A percentile compares a stretch with the other conserved stretches of the same genome.
These are phyloP conservation scores for Capsaspora owczarzaki DNA, from an alignment of 78 protist species.

Conservation along the genomic window DNA sequence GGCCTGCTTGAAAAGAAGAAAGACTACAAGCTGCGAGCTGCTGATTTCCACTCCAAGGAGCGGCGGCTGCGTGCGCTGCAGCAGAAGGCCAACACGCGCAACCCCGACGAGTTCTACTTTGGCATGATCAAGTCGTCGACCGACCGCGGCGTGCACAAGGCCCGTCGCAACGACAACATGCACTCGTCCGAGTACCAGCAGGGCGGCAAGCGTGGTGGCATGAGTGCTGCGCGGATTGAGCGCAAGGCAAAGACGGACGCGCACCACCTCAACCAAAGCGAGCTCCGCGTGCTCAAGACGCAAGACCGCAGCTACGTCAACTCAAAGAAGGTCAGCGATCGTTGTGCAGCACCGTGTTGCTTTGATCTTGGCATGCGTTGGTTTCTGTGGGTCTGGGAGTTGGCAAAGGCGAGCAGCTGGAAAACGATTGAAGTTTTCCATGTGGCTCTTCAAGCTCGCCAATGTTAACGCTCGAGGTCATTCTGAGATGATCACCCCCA, in stretches of 20 bases:
- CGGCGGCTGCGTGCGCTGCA: not conserved
- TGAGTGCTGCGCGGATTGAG: not conserved
- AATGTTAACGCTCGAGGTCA: too few species aligned
- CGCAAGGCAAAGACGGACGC: not conserved
- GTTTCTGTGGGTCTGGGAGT: too few species aligned
- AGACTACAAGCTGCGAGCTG: not conserved
- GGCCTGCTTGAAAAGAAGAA: not conserved
- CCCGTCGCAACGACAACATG: not conserved
- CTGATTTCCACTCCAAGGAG: not conserved
- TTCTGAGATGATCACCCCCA: too few species aligned
- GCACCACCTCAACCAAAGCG: not conserved
- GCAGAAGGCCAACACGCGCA: not conserved
- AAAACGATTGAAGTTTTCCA: too few species aligned
- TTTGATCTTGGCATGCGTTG: too few species aligned
- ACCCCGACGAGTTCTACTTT: conserved; percentile 10
- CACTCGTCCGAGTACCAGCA: not conserved
- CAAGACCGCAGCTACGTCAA: not conserved
- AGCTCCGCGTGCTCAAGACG: not conserved
- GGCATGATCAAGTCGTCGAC: not conserved
- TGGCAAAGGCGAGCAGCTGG: too few species aligned
- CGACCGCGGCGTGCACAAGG: not conserved
- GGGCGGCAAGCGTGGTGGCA: not conserved
- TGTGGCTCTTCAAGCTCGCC: too few species aligned
- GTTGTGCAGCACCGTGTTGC: too few species aligned
- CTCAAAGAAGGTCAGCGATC: too few species aligned